Conservation (phyloP, 1,284 basidiomycete genomes). For the Ganoderma meredithae region DNA sequence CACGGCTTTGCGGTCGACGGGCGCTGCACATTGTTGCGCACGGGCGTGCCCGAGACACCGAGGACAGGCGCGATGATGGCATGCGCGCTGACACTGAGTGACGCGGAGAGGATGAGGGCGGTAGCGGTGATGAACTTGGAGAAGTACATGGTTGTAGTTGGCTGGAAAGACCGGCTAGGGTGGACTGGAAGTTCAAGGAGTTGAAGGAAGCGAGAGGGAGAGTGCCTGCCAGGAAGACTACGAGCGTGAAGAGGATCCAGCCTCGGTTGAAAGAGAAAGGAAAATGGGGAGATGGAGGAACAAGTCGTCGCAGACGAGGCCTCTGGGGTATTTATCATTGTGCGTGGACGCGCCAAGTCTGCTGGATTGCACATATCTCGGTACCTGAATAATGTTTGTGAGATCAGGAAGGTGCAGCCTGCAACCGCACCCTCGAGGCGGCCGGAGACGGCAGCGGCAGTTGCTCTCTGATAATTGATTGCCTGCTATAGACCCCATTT, state of each 20-base stretch:
- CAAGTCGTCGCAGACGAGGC: neutral
- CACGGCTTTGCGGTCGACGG: slow-evolving; percentile 51
- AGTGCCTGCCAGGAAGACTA: slow-evolving; percentile 1
- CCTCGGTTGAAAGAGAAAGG: slow-evolving; percentile 19
- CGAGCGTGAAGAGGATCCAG: slow-evolving; percentile 30
- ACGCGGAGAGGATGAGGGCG: slow-evolving; percentile 32
- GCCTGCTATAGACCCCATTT: neutral
- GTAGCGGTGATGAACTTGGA: slow-evolving; percentile 32
- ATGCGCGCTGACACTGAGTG: slow-evolving; percentile 49
- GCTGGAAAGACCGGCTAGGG: neutral
- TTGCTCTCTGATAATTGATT: slow-evolving; percentile 3
- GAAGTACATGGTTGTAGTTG: slow-evolving; percentile 29
- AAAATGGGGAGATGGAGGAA: slow-evolving; percentile 10
- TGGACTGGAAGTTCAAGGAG: neutral
- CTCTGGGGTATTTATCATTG: slow-evolving; percentile 1
- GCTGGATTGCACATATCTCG: neutral
- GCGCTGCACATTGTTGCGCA: slow-evolving; percentile 54
- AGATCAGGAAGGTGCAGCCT: neutral
- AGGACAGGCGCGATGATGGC: slow-evolving; percentile 55
- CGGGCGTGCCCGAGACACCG: slow-evolving; percentile 50
- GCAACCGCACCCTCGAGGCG: neutral
- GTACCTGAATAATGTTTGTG: neutral
- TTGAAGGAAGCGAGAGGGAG: neutral
- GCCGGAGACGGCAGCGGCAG: neutral
- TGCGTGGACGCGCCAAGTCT: neutral